phyloP scores from a whole-genome alignment of 1,284 basidiomycete genomes.

The Phylloporus gajari region DNA sequence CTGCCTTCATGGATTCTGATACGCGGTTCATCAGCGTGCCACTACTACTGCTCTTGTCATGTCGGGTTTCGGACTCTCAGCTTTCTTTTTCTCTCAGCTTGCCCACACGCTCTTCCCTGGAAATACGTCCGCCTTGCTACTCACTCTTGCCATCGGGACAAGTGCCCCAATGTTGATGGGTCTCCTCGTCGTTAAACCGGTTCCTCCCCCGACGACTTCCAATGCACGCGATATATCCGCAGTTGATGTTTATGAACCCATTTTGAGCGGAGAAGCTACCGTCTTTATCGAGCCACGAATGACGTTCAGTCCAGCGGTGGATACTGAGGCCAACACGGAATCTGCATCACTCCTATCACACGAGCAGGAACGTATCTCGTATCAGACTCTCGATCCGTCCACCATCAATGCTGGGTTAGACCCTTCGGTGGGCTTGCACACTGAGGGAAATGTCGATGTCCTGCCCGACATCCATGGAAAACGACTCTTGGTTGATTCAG shows the following conservation, averaged over 20 bases:
- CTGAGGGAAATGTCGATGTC: slow-evolving; percentile 9
- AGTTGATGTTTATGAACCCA: slow-evolving; percentile 20
- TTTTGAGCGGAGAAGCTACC: slow-evolving; percentile 22
- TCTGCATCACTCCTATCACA: slow-evolving; percentile 31
- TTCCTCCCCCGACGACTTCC: slow-evolving; percentile 51
- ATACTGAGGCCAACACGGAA: slow-evolving; percentile 20
- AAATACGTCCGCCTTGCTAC: slow-evolving; percentile 74
- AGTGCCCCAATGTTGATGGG: slow-evolving; percentile 76
- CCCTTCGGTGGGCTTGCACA: slow-evolving; percentile 11
- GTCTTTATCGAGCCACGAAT: slow-evolving; percentile 43
- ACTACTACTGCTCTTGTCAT: slow-evolving; percentile 79
- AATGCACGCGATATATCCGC: background rate
- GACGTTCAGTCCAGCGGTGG: slow-evolving; percentile 38
- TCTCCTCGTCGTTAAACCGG: slow-evolving; percentile 67
- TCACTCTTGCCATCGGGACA: slow-evolving; percentile 77
- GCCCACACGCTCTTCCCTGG: slow-evolving; percentile 75
- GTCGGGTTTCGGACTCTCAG: slow-evolving; percentile 86
- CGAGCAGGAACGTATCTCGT: background rate
- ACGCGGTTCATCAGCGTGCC: slow-evolving; percentile 61
- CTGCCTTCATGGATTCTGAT: background rate
- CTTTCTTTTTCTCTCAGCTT: slow-evolving; percentile 80
- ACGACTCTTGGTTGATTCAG: slow-evolving; percentile 55
- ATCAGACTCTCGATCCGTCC: background rate
- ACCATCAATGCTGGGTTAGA: background rate
- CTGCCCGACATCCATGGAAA: slow-evolving; percentile 60